Percentiles rank a stretch among this genome's conserved stretches.
Evolutionary conservation across 306 rosid species (phyloP).

Genomic region (Vigna hirtella): DNA sequence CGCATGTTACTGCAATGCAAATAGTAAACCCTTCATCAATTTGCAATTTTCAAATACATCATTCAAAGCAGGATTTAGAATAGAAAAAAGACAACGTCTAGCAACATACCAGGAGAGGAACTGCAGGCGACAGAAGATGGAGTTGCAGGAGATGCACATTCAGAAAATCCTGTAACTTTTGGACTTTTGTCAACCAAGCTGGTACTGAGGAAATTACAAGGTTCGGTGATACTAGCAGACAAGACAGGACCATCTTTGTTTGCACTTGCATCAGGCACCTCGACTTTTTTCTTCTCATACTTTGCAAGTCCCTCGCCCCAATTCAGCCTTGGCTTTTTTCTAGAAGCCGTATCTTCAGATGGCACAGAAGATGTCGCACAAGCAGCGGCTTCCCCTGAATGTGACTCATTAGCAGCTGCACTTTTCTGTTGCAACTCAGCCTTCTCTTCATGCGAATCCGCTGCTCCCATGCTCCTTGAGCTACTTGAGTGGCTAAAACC

Average conservation of each 20-base stretch:
- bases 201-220: slow-evolving; percentile 55
- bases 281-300: slow-evolving; percentile 95
- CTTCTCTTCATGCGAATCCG: slow-evolving; percentile 70
- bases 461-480: slow-evolving; percentile 72
- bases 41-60: slow-evolving; percentile 10
- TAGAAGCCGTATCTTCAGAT: slow-evolving; percentile 71
- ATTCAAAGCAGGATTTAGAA: not conserved
- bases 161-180: slow-evolving; percentile 59
- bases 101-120: slow-evolving; percentile 83
- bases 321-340: slow-evolving; percentile 89
- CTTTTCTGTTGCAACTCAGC: slow-evolving; percentile 61
- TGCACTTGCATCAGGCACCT: slow-evolving; percentile 67
- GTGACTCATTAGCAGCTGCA: slow-evolving; percentile 61
- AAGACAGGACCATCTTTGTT: slow-evolving; percentile 63
- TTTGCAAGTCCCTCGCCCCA: slow-evolving; percentile 99
- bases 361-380: slow-evolving; percentile 77
- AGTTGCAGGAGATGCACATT: slow-evolving; percentile 92
- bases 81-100: not conserved
- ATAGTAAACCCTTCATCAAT: slow-evolving; percentile 3
- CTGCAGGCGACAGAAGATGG: slow-evolving; percentile 98
- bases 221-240: slow-evolving; percentile 58
- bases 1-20: not conserved
- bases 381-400: slow-evolving; percentile 76
- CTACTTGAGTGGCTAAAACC: slow-evolving; percentile 84
- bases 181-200: slow-evolving; percentile 78